Base-by-base conservation (phyloP, 108 stramenopile species). In the Fragilaria radians region DNA sequence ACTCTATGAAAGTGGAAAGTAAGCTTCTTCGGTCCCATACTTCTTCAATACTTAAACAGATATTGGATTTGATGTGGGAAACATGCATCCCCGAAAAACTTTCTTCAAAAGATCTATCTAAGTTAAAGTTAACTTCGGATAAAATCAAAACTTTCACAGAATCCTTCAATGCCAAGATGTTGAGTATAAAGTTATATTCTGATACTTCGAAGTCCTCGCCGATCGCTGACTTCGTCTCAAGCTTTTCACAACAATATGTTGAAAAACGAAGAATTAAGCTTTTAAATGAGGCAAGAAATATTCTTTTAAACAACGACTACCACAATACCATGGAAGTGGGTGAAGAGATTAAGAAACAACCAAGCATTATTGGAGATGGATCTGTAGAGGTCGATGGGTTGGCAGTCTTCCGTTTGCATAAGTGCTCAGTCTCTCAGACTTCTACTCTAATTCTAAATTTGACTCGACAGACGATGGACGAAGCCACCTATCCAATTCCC, bases 281-380 rank as follows among this genome's bases (percentile, higher is more conserved):
- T 19, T 72, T 93, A 46, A 68, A 73, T 46, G 48, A 68, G 23
- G 91, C 85, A 21, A 60, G 87, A 52, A 54, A 75, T 31, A 71
- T 92, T n/a, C 56, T 89, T n/a, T 54, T 79, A 11, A 65, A 72
- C 31, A 73, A 74, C 28, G 91, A 93, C 70, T 93, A 89, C 49
- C 91, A 93, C 73, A 89, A 89, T 66, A 85, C 85, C 5, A 57
- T 70, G 4, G 31, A 47, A 24, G 88, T 83, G 17, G 91, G 91
- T 7, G 71, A 73, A 21, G 69, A 70, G 2, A 68, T 70, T 2
- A 54, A 68, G 9, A 54, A 68, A 18, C 70, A 78, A 49, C 19
- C 52, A 42, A 42, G 26, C 17, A 25, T 63, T 25, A n/a, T 36
- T 0, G 32, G 28, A 0, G 70, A 77, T 25, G n/a, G n/a, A n/a